phyloP scores from a whole-genome alignment of 306 rosid genomes.

The Glycyrrhiza uralensis region DNA sequence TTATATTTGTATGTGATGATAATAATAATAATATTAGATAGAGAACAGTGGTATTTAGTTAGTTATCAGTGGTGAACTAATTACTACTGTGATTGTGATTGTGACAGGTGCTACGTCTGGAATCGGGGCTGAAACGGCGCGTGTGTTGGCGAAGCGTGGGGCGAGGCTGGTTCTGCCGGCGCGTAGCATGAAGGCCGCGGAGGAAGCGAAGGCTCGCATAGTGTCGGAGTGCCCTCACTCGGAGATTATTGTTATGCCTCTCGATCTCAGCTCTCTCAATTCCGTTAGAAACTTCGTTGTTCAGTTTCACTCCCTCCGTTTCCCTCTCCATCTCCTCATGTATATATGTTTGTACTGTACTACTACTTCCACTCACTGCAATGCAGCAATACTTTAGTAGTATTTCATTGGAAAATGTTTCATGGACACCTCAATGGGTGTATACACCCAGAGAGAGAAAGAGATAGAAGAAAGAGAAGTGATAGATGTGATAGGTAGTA shows the following conservation, averaged over 20 bases:
- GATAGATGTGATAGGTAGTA: too few relatives aligned
- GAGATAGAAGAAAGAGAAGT: too few relatives aligned
- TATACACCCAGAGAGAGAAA: too few relatives aligned
- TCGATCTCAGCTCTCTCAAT: slow-evolving; percentile 77
- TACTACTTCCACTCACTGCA: not conserved
- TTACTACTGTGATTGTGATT: too few relatives aligned
- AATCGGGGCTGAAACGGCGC: slow-evolving; percentile 89
- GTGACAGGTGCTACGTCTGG: slow-evolving; percentile 98
- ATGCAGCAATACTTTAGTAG: too few relatives aligned
- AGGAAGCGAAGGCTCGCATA: slow-evolving; percentile 63
- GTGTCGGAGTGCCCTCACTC: slow-evolving; percentile 52
- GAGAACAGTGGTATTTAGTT: too few relatives aligned
- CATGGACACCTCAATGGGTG: too few relatives aligned
- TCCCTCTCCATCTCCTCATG: slow-evolving; percentile 89
- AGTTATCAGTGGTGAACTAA: too few relatives aligned
- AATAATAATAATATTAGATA: too few relatives aligned
- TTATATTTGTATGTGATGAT: too few relatives aligned
- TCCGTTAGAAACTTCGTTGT: slow-evolving; percentile 62
- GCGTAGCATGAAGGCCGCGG: slow-evolving; percentile 68
- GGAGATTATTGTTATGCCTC: slow-evolving; percentile 58
- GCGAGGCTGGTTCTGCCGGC: slow-evolving; percentile 78
- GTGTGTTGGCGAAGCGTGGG: slow-evolving; percentile 78
- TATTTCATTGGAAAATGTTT: too few relatives aligned
- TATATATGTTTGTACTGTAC: not conserved
- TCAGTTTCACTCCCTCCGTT: slow-evolving; percentile 49